Evolutionary conservation across 768 basidiomycete genomes (phyloP).

Genomic region (Macrolepiota dolichaula): DNA sequence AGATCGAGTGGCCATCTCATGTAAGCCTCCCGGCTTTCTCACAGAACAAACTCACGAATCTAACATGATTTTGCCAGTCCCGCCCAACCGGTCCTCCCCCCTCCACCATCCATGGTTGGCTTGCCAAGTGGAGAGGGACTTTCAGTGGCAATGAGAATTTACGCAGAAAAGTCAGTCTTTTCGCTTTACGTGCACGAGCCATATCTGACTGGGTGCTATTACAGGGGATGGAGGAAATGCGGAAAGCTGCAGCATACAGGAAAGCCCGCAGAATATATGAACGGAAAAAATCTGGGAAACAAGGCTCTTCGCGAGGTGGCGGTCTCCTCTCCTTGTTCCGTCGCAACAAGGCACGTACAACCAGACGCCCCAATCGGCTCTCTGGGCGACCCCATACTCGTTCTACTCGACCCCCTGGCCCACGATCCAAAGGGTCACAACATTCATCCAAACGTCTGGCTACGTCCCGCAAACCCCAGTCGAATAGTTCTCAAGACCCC

Average conservation of each 20-base stretch:
- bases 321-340: constrained; percentile 23
- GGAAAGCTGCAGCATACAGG: constrained; percentile 35
- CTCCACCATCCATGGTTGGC: constrained; percentile 71
- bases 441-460: background rate
- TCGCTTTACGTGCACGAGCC: background rate
- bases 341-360: constrained; percentile 3
- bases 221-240: constrained; percentile 71
- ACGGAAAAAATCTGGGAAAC: constrained; percentile 12
- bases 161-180: constrained; percentile 39
- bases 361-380: constrained; percentile 1
- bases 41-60: background rate
- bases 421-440: background rate
- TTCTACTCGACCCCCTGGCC: background rate
- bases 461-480: background rate
- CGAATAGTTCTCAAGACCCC: background rate
- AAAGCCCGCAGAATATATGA: constrained; percentile 2
- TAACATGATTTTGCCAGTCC: constrained; percentile 25
- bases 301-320: constrained; percentile 15
- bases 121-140: constrained; percentile 77
- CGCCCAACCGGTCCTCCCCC: constrained; percentile 46
- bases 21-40: constrained; percentile 20
- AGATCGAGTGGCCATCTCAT: constrained; percentile 51
- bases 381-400: background rate
- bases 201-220: constrained; percentile 8
- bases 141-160: constrained; percentile 58